Evolutionary conservation across 2,329 filamentous ascomycete genomes (phyloP), one percentile per base, ranked within the genome.

Genomic region (Apiospora malaysiana): DNA sequence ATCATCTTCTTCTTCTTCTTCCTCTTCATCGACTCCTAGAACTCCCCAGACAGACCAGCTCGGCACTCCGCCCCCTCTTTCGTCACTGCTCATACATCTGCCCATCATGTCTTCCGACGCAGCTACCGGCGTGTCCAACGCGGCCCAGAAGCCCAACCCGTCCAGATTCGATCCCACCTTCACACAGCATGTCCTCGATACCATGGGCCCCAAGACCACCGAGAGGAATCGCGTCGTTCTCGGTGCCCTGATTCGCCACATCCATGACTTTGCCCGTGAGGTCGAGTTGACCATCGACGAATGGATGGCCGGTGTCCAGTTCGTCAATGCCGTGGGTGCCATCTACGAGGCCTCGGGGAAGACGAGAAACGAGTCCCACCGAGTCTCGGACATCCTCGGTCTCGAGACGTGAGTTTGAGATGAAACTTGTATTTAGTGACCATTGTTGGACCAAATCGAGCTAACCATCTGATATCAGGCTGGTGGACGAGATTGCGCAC

Each of bases 201-300:
- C 90, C 76, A 94, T 94, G 85, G 90, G 91, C 69, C 90, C 92
- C 76, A 90, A 92, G 76, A 89, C 90, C 16, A 84, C 87, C 69
- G 88, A 91, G 71, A 86, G 93, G 72, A 87, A 90, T 76, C 87
- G 90, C 71, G 84, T 89, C 74, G 85, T 94, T 76, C 83, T 94
- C 77, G 81, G 85, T 72, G 85, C 88, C 40, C 82, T 94, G 76
- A 90, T 94, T 81, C 85, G 83, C 67, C 92, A 94, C 83, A 85
- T 95, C 71, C 93, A 95, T 84, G 92, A 94, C 82, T 94, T 94
- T 80, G 88, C 90, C 70, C 90, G 93, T 71, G 93, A 95, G 78
- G 89, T 93, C 74, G 92, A 94, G 82, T 88, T 95, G 68, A 94
- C 90, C 23, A 86, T 89, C 43, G 92, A 93, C 70, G 93, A 95